phyloP scores from a whole-genome alignment of 164 flowering plant species.

The Paratinospora sagittata region DNA sequence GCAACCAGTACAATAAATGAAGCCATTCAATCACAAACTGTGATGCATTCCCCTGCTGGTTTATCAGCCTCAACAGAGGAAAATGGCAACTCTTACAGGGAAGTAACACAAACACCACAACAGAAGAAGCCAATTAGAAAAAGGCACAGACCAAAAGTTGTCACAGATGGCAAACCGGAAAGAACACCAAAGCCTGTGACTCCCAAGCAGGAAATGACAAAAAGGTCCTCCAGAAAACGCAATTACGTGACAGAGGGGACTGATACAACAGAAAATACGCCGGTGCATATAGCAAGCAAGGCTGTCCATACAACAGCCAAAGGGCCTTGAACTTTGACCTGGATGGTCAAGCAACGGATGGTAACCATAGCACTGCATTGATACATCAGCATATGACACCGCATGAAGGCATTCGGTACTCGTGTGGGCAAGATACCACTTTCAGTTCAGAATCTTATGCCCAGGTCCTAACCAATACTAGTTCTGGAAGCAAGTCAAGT shows the following conservation, averaged over 20 bases:
- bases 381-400: neutral
- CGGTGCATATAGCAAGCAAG: slow-evolving; percentile 8
- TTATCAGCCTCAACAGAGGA: slow-evolving; percentile 22
- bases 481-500: slow-evolving; percentile 2
- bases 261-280: slow-evolving; percentile 10
- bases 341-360: slow-evolving; percentile 23
- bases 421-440: slow-evolving; percentile 4
- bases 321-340: slow-evolving; percentile 50
- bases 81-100: slow-evolving; percentile 3
- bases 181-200: slow-evolving; percentile 32
- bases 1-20: slow-evolving; percentile 7
- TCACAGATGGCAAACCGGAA: slow-evolving; percentile 53
- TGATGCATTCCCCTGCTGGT: slow-evolving; percentile 17
- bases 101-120: neutral
- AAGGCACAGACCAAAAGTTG: slow-evolving; percentile 76
- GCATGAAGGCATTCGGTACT: neutral
- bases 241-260: slow-evolving; percentile 14
- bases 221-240: slow-evolving; percentile 17
- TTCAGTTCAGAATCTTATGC: slow-evolving; percentile 19
- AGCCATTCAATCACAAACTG: slow-evolving; percentile 2
- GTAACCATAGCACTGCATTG: neutral
- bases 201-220: slow-evolving; percentile 15
- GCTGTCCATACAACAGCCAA: slow-evolving; percentile 11
- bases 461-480: slow-evolving; percentile 12
- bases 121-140: slow-evolving; percentile 38